Percentiles rank a stretch among this genome's conserved stretches.
phyloP scores from a whole-genome alignment of 148 eudicot species.

The Fagopyrum esculentum region DNA sequence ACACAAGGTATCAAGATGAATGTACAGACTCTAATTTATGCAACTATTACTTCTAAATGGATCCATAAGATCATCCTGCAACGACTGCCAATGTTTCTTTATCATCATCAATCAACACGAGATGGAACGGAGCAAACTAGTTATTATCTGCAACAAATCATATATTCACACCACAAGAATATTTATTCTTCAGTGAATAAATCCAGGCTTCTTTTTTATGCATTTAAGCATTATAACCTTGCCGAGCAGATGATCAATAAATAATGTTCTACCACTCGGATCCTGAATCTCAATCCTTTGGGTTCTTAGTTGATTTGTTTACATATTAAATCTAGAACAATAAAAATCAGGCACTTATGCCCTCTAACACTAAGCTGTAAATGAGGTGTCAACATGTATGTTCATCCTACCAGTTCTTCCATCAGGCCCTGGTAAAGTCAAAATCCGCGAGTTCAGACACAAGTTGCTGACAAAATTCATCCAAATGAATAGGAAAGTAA shows the following conservation, averaged over 20 bases:
- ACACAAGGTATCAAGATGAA: too few relatives aligned
- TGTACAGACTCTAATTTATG: too few relatives aligned
- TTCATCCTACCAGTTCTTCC: slow-evolving; percentile 79
- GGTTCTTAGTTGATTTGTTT: neutral
- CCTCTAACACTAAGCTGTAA: neutral
- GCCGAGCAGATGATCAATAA: neutral
- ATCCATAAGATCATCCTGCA: too few relatives aligned
- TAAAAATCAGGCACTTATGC: neutral
- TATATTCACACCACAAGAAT: neutral
- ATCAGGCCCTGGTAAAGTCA: slow-evolving; percentile 50
- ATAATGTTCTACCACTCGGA: neutral
- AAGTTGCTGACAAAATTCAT: neutral
- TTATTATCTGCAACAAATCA: too few relatives aligned
- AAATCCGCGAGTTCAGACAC: slow-evolving; percentile 1
- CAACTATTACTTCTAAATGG: too few relatives aligned
- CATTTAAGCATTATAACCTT: neutral
- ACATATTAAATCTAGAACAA: neutral
- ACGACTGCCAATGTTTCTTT: too few relatives aligned
- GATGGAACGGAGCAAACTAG: too few relatives aligned
- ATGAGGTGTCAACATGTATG: slow-evolving; percentile 3
- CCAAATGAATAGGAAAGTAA: neutral
- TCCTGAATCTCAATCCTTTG: neutral
- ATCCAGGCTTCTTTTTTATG: neutral
- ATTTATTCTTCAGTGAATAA: neutral
- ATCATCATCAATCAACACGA: too few relatives aligned